phyloP scores from a whole-genome alignment of 805 yeast genomes.

The Wickerhamomyces ciferrii region DNA sequence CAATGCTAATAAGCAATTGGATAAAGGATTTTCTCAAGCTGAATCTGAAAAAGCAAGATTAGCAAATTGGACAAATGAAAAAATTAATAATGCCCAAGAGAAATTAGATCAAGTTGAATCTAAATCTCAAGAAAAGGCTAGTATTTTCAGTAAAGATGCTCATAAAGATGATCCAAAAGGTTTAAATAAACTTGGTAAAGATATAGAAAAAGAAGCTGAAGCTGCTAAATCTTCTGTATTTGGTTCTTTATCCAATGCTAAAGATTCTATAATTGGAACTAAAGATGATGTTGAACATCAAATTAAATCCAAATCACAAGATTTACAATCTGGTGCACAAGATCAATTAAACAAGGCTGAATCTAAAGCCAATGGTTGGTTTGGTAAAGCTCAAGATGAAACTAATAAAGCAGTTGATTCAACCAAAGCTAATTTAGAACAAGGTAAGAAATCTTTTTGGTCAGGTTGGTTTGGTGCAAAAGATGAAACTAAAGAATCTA shows the following conservation, averaged over 20 bases:
- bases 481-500: conserved; percentile 8
- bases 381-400: not conserved
- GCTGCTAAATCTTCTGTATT: conserved; percentile 17
- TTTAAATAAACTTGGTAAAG: conserved; percentile 13
- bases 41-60: conserved; percentile 11
- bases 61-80: conserved; percentile 18
- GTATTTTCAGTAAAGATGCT: conserved; percentile 10
- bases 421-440: not conserved
- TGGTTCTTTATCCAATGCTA: conserved; percentile 10
- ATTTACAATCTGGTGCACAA: conserved; percentile 1
- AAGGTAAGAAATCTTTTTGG: conserved; percentile 4
- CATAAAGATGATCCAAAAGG: conserved; percentile 10
- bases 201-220: conserved; percentile 6
- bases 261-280: conserved; percentile 13
- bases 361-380: conserved; percentile 7
- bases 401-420: not conserved
- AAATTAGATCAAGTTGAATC: conserved; percentile 8
- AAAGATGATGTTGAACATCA: conserved; percentile 9
- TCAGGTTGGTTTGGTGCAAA: conserved; percentile 11
- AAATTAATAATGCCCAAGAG: conserved; percentile 8
- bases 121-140: conserved; percentile 14
- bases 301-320: conserved; percentile 3
- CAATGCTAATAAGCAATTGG: conserved; percentile 16
- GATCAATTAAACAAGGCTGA: conserved; percentile 6
- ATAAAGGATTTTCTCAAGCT: conserved; percentile 7